Percentiles rank a stretch among this genome's conserved stretches.
phyloP scores from a whole-genome alignment of 2,329 filamentous ascomycete genomes.

The Clonostachys byssicola region DNA sequence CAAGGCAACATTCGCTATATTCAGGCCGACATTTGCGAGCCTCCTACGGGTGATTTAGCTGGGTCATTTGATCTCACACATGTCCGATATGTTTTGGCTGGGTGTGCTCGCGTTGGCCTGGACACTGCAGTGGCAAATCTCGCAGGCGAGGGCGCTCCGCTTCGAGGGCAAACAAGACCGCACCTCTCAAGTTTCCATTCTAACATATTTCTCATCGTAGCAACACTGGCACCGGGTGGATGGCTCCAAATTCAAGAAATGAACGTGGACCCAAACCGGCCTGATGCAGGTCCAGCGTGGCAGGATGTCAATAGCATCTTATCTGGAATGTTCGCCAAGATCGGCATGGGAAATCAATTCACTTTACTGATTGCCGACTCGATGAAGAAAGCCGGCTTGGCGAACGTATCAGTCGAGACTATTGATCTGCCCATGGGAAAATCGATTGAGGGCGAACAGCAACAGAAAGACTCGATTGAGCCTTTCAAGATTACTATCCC shows the following conservation, averaged over 20 bases:
- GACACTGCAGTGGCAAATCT: conserved; percentile 3
- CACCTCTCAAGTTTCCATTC: not conserved
- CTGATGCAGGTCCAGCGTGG: not conserved
- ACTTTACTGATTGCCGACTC: not conserved
- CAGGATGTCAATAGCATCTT: conserved; percentile 1
- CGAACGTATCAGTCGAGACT: conserved; percentile 1
- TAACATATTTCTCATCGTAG: not conserved
- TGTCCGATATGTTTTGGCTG: conserved; percentile 5
- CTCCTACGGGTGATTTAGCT: conserved; percentile 1
- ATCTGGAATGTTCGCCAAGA: conserved; percentile 2
- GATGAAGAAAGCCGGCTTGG: conserved; percentile 3
- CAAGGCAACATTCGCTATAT: conserved; percentile 7
- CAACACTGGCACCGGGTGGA: conserved; percentile 5
- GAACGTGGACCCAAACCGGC: not conserved
- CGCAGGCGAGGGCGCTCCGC: not conserved
- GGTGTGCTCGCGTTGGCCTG: conserved; percentile 1
- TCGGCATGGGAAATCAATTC: conserved; percentile 2
- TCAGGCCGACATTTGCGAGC: conserved; percentile 4
- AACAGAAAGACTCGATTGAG: not conserved
- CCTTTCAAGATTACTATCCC: not conserved
- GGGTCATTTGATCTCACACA: conserved; percentile 4
- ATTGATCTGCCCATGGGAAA: conserved; percentile 2
- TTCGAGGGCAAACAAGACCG: no score
- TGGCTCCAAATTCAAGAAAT: conserved; percentile 7
- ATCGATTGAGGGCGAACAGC: not conserved